phyloP scores from a whole-genome alignment of 495 filamentous ascomycete species.

The Penicillium bovifimosum region DNA sequence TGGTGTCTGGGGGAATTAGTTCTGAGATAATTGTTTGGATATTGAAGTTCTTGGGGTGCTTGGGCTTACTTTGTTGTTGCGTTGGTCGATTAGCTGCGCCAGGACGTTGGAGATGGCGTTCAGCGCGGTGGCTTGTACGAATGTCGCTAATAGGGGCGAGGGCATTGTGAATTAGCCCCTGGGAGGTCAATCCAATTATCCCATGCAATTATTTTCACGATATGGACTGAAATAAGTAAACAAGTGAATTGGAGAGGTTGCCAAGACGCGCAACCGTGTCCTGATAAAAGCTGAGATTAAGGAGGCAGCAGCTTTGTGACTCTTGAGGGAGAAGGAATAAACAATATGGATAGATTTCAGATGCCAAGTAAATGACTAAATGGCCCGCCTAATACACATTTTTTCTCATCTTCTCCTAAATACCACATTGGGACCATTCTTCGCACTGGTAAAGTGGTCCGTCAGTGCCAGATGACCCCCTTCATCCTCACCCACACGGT shows the following conservation, averaged over 20 bases:
- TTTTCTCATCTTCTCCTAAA: constrained; percentile 23
- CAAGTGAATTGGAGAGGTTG: neutral
- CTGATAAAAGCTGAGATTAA: constrained; percentile 10
- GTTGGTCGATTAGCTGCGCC: constrained; percentile 71
- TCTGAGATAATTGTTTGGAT: too few species aligned
- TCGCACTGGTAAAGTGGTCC: constrained; percentile 46
- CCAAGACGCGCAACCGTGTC: constrained; percentile 33
- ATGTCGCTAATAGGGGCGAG: constrained; percentile 57
- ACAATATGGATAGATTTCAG: too few species aligned
- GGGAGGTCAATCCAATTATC: neutral
- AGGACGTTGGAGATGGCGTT: constrained; percentile 73
- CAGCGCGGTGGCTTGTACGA: constrained; percentile 66
- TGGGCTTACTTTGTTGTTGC: constrained; percentile 54
- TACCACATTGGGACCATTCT: constrained; percentile 42
- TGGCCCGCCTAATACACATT: too few species aligned
- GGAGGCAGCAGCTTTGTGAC: constrained; percentile 1
- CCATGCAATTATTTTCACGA: neutral
- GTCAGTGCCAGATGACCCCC: constrained; percentile 39
- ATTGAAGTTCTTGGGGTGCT: too few species aligned
- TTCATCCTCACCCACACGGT: constrained; percentile 37
- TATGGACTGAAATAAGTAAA: neutral
- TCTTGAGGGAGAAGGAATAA: neutral
- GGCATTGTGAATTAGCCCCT: constrained; percentile 14
- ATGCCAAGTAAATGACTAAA: too few species aligned
- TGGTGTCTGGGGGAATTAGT: constrained; percentile 16